These are phyloP conservation scores for Penicillium steckii DNA, from an alignment of 495 filamentous ascomycete species.

Conservation along the genomic window DNA sequence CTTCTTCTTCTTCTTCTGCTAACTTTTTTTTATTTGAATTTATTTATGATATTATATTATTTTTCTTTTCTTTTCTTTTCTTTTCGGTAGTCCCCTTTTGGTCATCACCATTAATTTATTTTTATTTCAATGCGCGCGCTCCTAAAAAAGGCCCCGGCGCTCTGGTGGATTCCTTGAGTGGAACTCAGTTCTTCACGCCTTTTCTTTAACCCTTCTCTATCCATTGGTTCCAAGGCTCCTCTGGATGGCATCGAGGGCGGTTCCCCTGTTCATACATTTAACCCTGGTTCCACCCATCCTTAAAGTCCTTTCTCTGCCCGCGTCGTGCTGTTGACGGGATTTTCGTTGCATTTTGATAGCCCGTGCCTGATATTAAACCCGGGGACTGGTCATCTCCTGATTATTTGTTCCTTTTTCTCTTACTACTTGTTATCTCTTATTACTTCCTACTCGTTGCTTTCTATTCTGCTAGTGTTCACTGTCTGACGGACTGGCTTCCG, in stretches of 20 bases:
- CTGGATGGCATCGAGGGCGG: conserved; percentile 16
- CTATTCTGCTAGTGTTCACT: too few relatives aligned
- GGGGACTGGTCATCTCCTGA: conserved; percentile 5
- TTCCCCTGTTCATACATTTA: conserved; percentile 16
- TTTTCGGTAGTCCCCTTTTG: neutral
- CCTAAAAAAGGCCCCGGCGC: neutral
- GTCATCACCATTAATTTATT: neutral
- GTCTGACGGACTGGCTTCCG: too few relatives aligned
- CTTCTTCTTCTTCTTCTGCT: neutral
- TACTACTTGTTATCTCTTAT: conserved; percentile 1
- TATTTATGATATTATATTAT: conserved; percentile 3
- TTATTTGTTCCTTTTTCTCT: neutral
- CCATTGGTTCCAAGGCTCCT: neutral
- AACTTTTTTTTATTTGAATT: conserved; percentile 5
- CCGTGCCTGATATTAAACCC: conserved; percentile 7
- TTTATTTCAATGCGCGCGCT: neutral
- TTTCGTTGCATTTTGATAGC: conserved; percentile 14
- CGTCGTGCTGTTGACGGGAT: conserved; percentile 9
- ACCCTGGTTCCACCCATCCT: conserved; percentile 17
- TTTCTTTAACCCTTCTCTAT: neutral
- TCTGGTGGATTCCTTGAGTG: conserved; percentile 16
- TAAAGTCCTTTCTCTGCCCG: conserved; percentile 17
- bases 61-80: too few relatives aligned
- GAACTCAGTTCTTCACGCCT: conserved; percentile 5
- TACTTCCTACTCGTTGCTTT: too few relatives aligned